Conservation (phyloP, 2,329 filamentous ascomycete species). For the Penicillium decumbens region DNA sequence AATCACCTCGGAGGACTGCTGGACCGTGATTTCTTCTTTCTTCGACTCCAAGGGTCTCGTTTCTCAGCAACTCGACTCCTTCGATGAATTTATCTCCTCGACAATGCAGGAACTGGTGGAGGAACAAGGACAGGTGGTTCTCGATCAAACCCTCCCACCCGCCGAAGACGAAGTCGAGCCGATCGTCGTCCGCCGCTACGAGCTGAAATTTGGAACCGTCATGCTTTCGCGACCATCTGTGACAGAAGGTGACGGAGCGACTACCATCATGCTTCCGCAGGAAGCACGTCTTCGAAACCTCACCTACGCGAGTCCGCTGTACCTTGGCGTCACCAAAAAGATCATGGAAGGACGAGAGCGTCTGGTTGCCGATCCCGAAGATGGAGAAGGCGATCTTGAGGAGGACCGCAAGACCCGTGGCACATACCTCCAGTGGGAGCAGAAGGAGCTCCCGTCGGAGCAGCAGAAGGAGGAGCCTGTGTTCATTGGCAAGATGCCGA, state of each 20-base stretch:
- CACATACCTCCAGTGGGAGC: slow-evolving; percentile 47
- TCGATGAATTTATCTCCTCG: slow-evolving; percentile 91
- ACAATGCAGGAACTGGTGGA: slow-evolving; percentile 93
- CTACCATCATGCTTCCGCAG: slow-evolving; percentile 81
- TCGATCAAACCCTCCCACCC: slow-evolving; percentile 84
- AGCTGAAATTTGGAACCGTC: slow-evolving; percentile 88
- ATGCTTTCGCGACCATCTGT: slow-evolving; percentile 85
- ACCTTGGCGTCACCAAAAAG: slow-evolving; percentile 80
- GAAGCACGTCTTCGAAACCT: slow-evolving; percentile 93
- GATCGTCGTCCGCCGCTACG: slow-evolving; percentile 83
- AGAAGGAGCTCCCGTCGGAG: slow-evolving; percentile 43
- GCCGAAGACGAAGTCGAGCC: slow-evolving; percentile 66
- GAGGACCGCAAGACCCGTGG: slow-evolving; percentile 45
- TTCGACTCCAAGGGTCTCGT: slow-evolving; percentile 95
- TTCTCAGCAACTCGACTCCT: slow-evolving; percentile 96
- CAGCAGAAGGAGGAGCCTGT: slow-evolving; percentile 65
- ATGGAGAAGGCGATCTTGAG: slow-evolving; percentile 51
- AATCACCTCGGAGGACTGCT: slow-evolving; percentile 96
- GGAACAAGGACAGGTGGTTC: slow-evolving; percentile 84
- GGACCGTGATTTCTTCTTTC: slow-evolving; percentile 95
- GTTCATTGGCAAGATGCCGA: slow-evolving; percentile 91
- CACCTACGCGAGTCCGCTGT: slow-evolving; percentile 89
- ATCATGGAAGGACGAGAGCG: slow-evolving; percentile 78
- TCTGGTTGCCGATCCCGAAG: slow-evolving; percentile 64
- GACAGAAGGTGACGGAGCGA: slow-evolving; percentile 86